Conservation (phyloP, 129 eudicot species). For the Flaveria bidentis region DNA sequence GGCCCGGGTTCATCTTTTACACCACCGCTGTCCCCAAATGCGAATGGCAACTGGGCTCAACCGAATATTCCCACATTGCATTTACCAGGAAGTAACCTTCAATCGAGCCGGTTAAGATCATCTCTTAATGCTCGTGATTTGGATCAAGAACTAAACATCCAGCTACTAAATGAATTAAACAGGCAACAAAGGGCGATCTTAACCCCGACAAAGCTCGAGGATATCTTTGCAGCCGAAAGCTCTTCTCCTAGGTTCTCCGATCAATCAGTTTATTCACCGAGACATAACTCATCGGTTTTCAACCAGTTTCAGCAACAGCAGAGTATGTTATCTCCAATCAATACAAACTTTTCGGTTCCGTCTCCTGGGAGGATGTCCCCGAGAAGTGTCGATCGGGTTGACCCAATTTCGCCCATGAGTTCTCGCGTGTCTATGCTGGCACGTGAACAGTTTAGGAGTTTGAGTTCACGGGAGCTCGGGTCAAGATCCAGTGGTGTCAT, state of each 20-base stretch:
- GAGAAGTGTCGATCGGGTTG: conserved; percentile 41
- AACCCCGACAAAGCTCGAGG: conserved; percentile 73
- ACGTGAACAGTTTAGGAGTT: conserved; percentile 71
- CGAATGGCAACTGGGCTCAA: conserved; percentile 56
- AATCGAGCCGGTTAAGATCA: conserved; percentile 77
- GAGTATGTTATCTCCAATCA: conserved; percentile 66
- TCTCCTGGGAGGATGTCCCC: conserved; percentile 81
- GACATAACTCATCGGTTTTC: conserved; percentile 52
- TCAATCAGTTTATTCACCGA: conserved; percentile 63
- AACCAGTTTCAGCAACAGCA: conserved; percentile 83
- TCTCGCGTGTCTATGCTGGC: conserved; percentile 56
- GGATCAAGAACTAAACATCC: conserved; percentile 50
- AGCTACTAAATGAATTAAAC: conserved; percentile 54
- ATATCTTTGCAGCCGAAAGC: conserved; percentile 59
- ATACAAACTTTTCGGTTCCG: conserved; percentile 51
- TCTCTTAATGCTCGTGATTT: conserved; percentile 74
- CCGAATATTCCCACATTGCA: conserved; percentile 69
- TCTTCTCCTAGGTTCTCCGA: conserved; percentile 61
- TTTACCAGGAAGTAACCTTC: conserved; percentile 70
- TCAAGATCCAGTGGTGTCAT: conserved; percentile 42
- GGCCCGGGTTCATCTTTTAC: conserved; percentile 66
- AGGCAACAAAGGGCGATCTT: conserved; percentile 47
- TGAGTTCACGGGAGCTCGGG: conserved; percentile 78
- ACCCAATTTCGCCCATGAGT: conserved; percentile 74
- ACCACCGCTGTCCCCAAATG: conserved; percentile 75